phyloP scores from a whole-genome alignment of 2,329 filamentous ascomycete species.

The Metarhizium brunneum region DNA sequence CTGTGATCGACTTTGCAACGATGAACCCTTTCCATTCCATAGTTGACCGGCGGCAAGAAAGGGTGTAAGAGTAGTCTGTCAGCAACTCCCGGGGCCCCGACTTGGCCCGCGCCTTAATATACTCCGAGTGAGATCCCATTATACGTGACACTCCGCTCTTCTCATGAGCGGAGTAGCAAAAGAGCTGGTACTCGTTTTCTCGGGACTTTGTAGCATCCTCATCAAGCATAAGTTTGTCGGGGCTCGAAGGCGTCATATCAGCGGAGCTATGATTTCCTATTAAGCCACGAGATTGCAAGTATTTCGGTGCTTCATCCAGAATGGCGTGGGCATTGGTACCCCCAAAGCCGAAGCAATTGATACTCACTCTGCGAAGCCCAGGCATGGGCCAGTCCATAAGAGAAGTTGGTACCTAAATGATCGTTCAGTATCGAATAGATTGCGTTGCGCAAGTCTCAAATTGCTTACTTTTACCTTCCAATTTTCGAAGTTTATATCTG shows the following conservation, averaged over 20 bases:
- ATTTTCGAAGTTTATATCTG: constrained; percentile 34
- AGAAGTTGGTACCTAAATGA: constrained; percentile 27
- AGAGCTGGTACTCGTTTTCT: constrained; percentile 22
- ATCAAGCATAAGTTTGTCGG: neutral
- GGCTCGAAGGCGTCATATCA: neutral
- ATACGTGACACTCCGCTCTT: constrained; percentile 28
- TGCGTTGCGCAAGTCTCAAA: neutral
- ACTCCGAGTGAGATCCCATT: constrained; percentile 24
- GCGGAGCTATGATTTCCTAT: constrained; percentile 26
- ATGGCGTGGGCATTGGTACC: constrained; percentile 47
- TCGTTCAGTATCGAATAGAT: neutral
- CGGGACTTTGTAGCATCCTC: neutral
- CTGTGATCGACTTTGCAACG: constrained; percentile 23
- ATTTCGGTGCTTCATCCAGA: constrained; percentile 36
- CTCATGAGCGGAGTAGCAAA: constrained; percentile 35
- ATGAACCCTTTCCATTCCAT: constrained; percentile 33
- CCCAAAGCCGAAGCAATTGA: constrained; percentile 51
- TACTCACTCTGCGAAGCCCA: constrained; percentile 37
- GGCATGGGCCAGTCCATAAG: constrained; percentile 33
- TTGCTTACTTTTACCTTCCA: constrained; percentile 35
- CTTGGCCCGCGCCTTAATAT: constrained; percentile 15
- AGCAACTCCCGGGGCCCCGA: constrained; percentile 14
- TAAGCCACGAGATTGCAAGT: constrained; percentile 25
- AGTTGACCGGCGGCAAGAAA: constrained; percentile 33
- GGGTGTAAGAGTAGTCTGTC: constrained; percentile 35